phyloP scores from a whole-genome alignment of 768 basidiomycete genomes.

The Trametes sanguinea region DNA sequence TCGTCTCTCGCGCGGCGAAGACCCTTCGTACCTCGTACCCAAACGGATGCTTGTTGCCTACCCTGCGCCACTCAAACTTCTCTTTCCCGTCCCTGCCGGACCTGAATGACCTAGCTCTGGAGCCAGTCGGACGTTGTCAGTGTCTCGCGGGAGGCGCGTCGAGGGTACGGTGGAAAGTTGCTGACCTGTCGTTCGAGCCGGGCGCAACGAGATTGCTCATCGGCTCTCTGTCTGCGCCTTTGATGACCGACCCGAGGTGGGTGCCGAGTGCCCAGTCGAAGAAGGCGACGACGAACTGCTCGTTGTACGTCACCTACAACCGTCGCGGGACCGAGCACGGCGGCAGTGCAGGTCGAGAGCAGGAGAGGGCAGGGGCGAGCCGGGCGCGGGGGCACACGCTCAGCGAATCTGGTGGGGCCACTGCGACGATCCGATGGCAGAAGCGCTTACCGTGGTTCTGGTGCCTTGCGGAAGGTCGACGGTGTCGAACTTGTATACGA shows the following conservation, averaged over 20 bases:
- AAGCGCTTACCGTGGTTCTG: slow-evolving; percentile 49
- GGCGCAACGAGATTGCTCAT: slow-evolving; percentile 65
- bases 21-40: slow-evolving; percentile 63
- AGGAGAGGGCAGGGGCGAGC: slow-evolving; percentile 15
- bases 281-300: slow-evolving; percentile 51
- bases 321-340: slow-evolving; percentile 31
- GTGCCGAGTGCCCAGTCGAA: slow-evolving; percentile 47
- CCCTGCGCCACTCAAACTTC: slow-evolving; percentile 67
- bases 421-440: slow-evolving; percentile 7
- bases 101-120: slow-evolving; percentile 61
- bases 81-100: slow-evolving; percentile 49
- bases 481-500: slow-evolving; percentile 72
- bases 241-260: slow-evolving; percentile 46
- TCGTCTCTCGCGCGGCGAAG: slow-evolving; percentile 1
- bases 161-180: neutral
- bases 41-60: slow-evolving; percentile 41
- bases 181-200: slow-evolving; percentile 53
- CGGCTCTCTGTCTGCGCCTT: slow-evolving; percentile 54
- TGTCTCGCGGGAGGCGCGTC: slow-evolving; percentile 13
- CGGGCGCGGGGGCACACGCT: slow-evolving; percentile 10
- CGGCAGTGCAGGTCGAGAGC: slow-evolving; percentile 25
- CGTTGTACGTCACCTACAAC: slow-evolving; percentile 24
- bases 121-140: slow-evolving; percentile 13
- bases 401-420: slow-evolving; percentile 16
- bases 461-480: slow-evolving; percentile 39